phyloP scores from a whole-genome alignment of 1,139 yeast species.

The Arxiozyma telluris region DNA sequence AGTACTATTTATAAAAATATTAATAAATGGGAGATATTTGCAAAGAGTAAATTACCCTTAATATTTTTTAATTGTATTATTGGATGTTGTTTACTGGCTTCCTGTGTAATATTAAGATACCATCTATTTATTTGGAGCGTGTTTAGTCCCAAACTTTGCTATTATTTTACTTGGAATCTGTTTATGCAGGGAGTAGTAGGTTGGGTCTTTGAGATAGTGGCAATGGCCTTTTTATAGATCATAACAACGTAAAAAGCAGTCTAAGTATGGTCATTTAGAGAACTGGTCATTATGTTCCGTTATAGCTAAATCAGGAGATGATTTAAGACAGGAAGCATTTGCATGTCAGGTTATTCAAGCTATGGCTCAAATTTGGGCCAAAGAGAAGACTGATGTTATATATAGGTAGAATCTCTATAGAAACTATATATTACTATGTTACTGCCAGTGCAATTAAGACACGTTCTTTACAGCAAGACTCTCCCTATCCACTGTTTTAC shows the following conservation, averaged over 20 bases:
- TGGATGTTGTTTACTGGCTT: conserved; percentile 50
- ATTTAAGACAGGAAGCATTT: conserved; percentile 91
- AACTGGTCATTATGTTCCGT: conserved; percentile 95
- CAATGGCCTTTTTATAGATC: background rate
- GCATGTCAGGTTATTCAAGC: conserved; percentile 90
- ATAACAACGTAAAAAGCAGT: conserved; percentile 40
- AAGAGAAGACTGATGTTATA: conserved; percentile 45
- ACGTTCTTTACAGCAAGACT: too few relatives aligned
- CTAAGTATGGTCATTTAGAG: conserved; percentile 74
- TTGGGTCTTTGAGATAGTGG: conserved; percentile 18
- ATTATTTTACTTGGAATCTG: conserved; percentile 67
- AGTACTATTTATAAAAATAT: conserved; percentile 7
- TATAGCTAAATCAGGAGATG: conserved; percentile 93
- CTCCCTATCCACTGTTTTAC: too few relatives aligned
- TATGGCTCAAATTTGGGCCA: conserved; percentile 76
- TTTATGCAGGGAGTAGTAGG: conserved; percentile 36
- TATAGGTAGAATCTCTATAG: background rate
- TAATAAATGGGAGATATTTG: conserved; percentile 25
- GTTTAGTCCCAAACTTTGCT: conserved; percentile 84
- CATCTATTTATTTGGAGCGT: conserved; percentile 97
- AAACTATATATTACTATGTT: background rate
- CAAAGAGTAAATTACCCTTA: conserved; percentile 13
- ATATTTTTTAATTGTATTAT: conserved; percentile 48
- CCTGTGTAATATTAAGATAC: conserved; percentile 69
- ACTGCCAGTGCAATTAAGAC: too few relatives aligned